Evolutionary conservation across 345 rosid genomes (phyloP).

Genomic region (Gossypium raimondii): DNA sequence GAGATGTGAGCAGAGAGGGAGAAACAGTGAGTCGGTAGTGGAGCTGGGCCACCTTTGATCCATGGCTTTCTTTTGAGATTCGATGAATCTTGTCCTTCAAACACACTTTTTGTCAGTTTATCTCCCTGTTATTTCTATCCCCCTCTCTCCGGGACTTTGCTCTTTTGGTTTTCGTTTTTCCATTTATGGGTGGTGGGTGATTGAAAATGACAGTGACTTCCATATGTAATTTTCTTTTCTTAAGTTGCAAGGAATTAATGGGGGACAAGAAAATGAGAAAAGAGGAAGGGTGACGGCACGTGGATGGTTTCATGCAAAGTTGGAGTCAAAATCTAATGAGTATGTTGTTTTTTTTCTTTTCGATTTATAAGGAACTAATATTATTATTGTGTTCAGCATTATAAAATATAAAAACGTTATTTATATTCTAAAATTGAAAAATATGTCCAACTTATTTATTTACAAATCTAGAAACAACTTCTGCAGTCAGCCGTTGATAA

Average conservation of each 20-base stretch:
- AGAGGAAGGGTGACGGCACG: conserved; percentile 28
- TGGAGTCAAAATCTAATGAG: not conserved
- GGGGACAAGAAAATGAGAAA: not conserved
- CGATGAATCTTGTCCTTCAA: too few relatives aligned
- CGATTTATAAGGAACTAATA: too few relatives aligned
- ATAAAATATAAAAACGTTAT: too few relatives aligned
- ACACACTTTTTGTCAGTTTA: not conserved
- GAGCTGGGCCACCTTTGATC: conserved; percentile 1
- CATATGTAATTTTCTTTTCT: conserved; percentile 5
- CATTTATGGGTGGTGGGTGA: not conserved
- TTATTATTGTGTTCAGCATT: too few relatives aligned
- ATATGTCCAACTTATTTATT: too few relatives aligned
- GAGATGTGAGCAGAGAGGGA: conserved; percentile 19
- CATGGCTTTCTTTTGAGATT: not conserved
- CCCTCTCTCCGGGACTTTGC: not conserved
- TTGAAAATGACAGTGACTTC: not conserved
- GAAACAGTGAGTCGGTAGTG: conserved; percentile 24
- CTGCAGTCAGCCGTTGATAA: too few relatives aligned
- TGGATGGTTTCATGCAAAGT: conserved; percentile 32
- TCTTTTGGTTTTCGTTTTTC: not conserved
- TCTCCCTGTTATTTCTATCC: not conserved
- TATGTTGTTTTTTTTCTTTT: not conserved
- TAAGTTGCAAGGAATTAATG: conserved; percentile 12
- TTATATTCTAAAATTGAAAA: too few relatives aligned
- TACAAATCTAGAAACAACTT: too few relatives aligned